phyloP scores from a whole-genome alignment of 495 filamentous ascomycete genomes.

The Neurospora sp. region DNA sequence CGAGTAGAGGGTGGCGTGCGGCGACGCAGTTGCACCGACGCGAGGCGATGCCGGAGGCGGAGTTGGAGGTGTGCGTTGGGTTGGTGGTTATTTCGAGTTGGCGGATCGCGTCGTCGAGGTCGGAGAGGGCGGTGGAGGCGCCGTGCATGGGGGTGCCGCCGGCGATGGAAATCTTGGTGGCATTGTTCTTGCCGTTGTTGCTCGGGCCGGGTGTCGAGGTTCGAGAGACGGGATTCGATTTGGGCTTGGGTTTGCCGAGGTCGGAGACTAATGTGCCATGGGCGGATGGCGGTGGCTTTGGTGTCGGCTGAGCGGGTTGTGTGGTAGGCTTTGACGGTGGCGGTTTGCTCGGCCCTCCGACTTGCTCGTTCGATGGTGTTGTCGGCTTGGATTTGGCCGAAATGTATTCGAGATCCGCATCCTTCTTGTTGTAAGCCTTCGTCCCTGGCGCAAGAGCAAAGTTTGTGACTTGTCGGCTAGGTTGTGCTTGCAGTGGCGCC shows the following conservation, averaged over 20 bases:
- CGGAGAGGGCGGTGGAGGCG: constrained; percentile 60
- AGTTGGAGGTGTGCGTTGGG: constrained; percentile 46
- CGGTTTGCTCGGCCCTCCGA: constrained; percentile 25
- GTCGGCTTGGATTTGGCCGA: neutral
- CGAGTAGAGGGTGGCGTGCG: constrained; percentile 71
- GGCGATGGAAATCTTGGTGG: constrained; percentile 50
- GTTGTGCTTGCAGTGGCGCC: constrained; percentile 47
- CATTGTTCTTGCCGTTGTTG: constrained; percentile 4
- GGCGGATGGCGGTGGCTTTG: constrained; percentile 56
- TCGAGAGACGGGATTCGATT: constrained; percentile 42
- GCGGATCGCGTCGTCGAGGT: constrained; percentile 88
- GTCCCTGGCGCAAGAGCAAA: constrained; percentile 25
- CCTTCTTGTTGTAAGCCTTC: constrained; percentile 14
- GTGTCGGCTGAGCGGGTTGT: constrained; percentile 24
- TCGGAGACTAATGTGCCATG: constrained; percentile 74
- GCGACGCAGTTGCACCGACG: constrained; percentile 79
- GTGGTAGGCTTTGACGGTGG: constrained; percentile 7
- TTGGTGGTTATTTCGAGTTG: constrained; percentile 83
- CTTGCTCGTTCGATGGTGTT: constrained; percentile 19
- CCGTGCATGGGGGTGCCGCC: constrained; percentile 72
- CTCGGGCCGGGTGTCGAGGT: constrained; percentile 44
- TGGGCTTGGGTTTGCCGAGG: constrained; percentile 52
- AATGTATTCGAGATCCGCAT: neutral
- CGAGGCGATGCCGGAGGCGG: constrained; percentile 33
- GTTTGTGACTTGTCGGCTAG: constrained; percentile 54